These are phyloP conservation scores for Ploettnerulaceae sp. DNA, from an alignment of 2,329 filamentous ascomycete species.

Conservation along the genomic window DNA sequence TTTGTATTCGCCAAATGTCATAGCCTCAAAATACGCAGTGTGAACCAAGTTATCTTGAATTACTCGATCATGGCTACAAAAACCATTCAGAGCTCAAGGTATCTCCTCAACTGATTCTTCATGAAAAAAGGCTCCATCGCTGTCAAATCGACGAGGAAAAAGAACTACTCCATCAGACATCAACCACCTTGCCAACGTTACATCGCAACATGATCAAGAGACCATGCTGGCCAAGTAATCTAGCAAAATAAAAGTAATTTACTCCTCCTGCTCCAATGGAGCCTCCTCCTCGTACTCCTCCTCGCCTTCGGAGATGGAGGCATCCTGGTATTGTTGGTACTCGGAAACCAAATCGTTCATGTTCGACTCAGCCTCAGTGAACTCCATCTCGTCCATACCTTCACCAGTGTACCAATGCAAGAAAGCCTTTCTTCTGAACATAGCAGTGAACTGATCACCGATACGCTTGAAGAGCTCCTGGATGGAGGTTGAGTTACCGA, in stretches of 20 bases:
- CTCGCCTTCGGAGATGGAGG: slow-evolving; percentile 93
- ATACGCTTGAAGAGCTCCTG: slow-evolving; percentile 99
- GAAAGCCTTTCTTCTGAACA: slow-evolving; percentile 99
- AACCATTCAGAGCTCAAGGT: slow-evolving; percentile 23
- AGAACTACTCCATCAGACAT: slow-evolving; percentile 23
- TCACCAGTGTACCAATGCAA: slow-evolving; percentile 99
- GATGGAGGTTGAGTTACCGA: slow-evolving; percentile 98
- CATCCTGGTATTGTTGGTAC: slow-evolving; percentile 99
- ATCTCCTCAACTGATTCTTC: slow-evolving; percentile 23
- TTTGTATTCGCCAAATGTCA: no score
- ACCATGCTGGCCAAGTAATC: slow-evolving; percentile 21
- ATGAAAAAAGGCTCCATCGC: slow-evolving; percentile 23
- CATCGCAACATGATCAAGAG: slow-evolving; percentile 23
- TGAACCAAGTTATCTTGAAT: slow-evolving; percentile 24
- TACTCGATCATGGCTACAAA: slow-evolving; percentile 27
- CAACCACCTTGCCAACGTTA: slow-evolving; percentile 26
- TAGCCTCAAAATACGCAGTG: no score
- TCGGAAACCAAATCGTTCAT: slow-evolving; percentile 99
- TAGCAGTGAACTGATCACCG: slow-evolving; percentile 98
- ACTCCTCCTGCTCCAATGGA: slow-evolving; percentile 64
- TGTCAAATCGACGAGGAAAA: slow-evolving; percentile 29
- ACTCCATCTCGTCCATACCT: slow-evolving; percentile 99
- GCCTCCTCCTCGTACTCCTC: slow-evolving; percentile 85
- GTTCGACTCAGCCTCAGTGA: slow-evolving; percentile 99
- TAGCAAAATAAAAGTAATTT: slow-evolving; percentile 23